A percentile compares a stretch with the other conserved stretches of the same genome.
These are phyloP conservation scores for Patellaria atrata DNA, from an alignment of 495 filamentous ascomycete species.

Conservation along the genomic window DNA sequence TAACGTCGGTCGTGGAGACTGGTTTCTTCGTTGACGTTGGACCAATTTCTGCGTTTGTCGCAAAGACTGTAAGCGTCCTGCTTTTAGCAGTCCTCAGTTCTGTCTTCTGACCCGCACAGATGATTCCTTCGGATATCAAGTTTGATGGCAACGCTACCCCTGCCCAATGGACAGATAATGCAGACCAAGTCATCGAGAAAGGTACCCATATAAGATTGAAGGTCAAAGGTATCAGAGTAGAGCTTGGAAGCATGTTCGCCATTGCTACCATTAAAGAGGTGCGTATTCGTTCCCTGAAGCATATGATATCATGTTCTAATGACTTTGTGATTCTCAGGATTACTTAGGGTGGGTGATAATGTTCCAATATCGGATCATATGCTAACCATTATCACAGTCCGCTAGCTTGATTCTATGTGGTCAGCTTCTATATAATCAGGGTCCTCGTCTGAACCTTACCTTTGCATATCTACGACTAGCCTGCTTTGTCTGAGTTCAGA, in stretches of 20 bases:
- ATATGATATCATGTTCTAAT: conserved; percentile 4
- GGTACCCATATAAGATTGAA: conserved; percentile 87
- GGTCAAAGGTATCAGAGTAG: conserved; percentile 78
- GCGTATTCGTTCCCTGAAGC: conserved; percentile 4
- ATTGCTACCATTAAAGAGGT: conserved; percentile 91
- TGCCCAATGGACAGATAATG: conserved; percentile 31
- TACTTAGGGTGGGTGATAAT: conserved; percentile 19
- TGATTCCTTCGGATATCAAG: conserved; percentile 83
- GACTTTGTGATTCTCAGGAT: conserved; percentile 10
- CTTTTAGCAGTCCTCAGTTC: neutral
- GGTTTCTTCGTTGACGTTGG: conserved; percentile 90
- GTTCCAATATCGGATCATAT: no score
- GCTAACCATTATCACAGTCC: neutral
- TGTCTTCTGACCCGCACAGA: conserved; percentile 34
- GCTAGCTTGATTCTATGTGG: neutral
- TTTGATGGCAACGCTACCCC: conserved; percentile 57
- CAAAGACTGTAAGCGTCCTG: conserved; percentile 51
- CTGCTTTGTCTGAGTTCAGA: no score
- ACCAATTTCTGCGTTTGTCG: conserved; percentile 78
- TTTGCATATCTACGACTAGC: no score
- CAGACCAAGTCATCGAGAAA: conserved; percentile 84
- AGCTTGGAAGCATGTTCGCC: conserved; percentile 86
- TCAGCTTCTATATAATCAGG: neutral
- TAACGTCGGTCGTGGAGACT: conserved; percentile 74
- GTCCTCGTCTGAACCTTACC: neutral